Evolutionary conservation across 2,329 filamentous ascomycete species (phyloP).

Genomic region (Sporothrix globosa): DNA sequence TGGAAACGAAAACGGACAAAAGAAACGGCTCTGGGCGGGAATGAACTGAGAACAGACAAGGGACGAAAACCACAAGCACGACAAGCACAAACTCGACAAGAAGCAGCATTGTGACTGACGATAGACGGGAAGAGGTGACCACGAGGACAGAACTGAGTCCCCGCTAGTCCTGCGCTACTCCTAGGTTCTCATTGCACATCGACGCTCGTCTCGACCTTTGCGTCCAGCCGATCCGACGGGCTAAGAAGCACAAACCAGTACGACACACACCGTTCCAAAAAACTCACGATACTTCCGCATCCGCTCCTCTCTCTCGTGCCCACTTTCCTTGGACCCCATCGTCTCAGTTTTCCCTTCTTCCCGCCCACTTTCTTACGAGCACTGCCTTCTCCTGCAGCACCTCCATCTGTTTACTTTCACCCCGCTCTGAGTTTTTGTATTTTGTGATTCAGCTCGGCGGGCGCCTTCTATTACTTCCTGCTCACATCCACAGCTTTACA

Average conservation of each 20-base stretch:
- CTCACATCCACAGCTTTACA: slow-evolving; percentile 24
- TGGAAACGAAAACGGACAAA: slow-evolving; percentile 9
- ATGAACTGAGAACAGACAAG: background rate
- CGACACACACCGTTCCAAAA: background rate
- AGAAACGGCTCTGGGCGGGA: background rate
- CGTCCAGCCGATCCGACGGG: slow-evolving; percentile 12
- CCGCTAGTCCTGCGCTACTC: slow-evolving; percentile 30
- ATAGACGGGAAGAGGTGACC: slow-evolving; percentile 14
- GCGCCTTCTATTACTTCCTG: background rate
- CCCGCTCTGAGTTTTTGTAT: background rate
- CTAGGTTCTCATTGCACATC: slow-evolving; percentile 5
- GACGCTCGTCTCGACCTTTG: slow-evolving; percentile 16
- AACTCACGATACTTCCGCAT: slow-evolving; percentile 28
- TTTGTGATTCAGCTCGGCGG: background rate
- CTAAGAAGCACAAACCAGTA: background rate
- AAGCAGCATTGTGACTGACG: background rate
- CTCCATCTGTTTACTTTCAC: background rate
- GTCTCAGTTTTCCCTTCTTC: background rate
- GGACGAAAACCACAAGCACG: background rate
- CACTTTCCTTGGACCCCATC: background rate
- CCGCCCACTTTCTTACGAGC: background rate
- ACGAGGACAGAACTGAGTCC: slow-evolving; percentile 23
- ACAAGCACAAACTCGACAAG: background rate
- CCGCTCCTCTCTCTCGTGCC: background rate
- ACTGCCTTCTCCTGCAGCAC: background rate